Evolutionary conservation across 768 basidiomycete genomes (phyloP).

Genomic region (Astraeus odoratus): DNA sequence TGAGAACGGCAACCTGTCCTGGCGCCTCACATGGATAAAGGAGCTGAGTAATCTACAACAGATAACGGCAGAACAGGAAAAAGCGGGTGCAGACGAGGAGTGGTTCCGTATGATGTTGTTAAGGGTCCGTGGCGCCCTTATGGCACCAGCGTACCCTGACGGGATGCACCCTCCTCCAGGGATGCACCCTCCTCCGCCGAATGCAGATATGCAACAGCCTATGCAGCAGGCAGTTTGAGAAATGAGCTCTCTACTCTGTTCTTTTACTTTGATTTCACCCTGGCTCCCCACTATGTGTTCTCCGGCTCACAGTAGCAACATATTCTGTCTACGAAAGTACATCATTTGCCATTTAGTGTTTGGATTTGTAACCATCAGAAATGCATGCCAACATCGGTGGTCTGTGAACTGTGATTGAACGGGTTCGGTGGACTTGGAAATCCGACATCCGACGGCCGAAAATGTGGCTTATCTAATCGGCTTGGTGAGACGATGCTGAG

Average conservation of each 20-base stretch:
- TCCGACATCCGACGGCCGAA: neutral
- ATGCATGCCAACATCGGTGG: neutral
- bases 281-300: no score
- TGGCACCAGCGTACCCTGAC: slow-evolving; percentile 39
- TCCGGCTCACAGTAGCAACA: no score
- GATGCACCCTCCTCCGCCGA: slow-evolving; percentile 31
- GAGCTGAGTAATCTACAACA: slow-evolving; percentile 71
- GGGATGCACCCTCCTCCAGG: slow-evolving; percentile 32
- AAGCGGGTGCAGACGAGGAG: slow-evolving; percentile 70
- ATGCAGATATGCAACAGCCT: slow-evolving; percentile 23
- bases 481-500: neutral
- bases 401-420: no score
- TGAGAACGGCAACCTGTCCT: slow-evolving; percentile 74
- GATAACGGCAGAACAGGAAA: slow-evolving; percentile 76
- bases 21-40: slow-evolving; percentile 75
- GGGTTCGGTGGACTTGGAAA: no score
- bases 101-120: slow-evolving; percentile 86
- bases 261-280: neutral
- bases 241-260: slow-evolving; percentile 1
- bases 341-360: neutral
- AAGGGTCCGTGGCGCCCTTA: slow-evolving; percentile 66
- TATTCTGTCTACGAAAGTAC: neutral
- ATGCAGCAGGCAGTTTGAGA: slow-evolving; percentile 18
- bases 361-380: neutral
- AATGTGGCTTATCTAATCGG: slow-evolving; percentile 12